phyloP scores from a whole-genome alignment of 2,329 filamentous ascomycete genomes.

The Colletotrichum falcatum region DNA sequence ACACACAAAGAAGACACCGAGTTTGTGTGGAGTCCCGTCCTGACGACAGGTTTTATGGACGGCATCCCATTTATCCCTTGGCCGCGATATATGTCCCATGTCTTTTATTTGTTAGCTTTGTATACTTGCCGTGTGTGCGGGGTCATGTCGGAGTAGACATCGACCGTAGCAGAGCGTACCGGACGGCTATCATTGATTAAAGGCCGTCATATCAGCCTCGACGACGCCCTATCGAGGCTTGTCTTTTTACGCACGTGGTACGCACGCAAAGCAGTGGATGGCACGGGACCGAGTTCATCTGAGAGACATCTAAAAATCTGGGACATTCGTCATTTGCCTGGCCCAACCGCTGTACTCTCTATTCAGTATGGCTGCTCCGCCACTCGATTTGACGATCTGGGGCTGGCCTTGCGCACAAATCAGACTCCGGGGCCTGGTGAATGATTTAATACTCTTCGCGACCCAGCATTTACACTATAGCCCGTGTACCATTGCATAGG shows the following conservation, averaged over 20 bases:
- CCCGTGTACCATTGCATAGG: not conserved
- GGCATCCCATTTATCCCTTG: not conserved
- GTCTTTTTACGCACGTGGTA: not conserved
- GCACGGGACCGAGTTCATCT: not conserved
- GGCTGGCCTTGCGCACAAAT: not conserved
- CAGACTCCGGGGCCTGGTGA: not conserved
- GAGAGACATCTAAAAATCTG: not conserved
- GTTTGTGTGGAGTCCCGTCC: not conserved
- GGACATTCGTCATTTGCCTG: not conserved
- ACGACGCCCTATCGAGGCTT: not conserved
- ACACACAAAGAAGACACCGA: not conserved
- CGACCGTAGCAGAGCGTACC: not conserved
- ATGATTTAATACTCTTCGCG: not conserved
- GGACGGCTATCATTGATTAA: not conserved
- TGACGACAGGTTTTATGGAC: not conserved
- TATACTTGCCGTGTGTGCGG: not conserved
- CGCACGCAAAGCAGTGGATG: not conserved
- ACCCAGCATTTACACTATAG: too few species aligned
- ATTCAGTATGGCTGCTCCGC: not conserved
- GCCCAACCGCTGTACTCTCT: not conserved
- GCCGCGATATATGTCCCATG: not conserved
- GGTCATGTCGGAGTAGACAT: not conserved
- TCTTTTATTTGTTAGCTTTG: not conserved
- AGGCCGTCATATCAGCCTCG: not conserved
- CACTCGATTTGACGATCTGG: not conserved